Conservation (phyloP, 768 basidiomycete genomes). For the Pleurotus djamor region DNA sequence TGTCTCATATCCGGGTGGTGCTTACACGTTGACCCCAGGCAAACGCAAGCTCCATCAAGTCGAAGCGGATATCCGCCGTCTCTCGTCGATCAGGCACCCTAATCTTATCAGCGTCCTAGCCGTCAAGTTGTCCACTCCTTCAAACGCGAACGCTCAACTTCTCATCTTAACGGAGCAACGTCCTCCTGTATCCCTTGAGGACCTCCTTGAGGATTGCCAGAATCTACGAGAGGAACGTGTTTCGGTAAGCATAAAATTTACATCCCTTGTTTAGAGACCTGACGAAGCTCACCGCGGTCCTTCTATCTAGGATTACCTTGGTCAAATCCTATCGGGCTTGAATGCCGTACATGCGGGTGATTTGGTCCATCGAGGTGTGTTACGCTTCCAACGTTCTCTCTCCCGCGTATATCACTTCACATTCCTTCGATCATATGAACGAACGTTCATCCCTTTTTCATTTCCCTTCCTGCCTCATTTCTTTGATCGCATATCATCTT, state of each 20-base stretch:
- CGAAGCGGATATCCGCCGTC: conserved; percentile 61
- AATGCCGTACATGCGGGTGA: conserved; percentile 63
- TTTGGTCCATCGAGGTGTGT: conserved; percentile 68
- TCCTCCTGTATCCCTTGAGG: conserved; percentile 63
- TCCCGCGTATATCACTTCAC: too few species aligned
- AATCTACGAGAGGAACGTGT: conserved; percentile 72
- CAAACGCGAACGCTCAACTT: conserved; percentile 49
- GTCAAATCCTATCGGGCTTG: conserved; percentile 69
- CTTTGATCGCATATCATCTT: too few species aligned
- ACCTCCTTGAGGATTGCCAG: conserved; percentile 76
- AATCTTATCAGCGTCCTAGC: conserved; percentile 70
- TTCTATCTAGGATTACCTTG: conserved; percentile 63
- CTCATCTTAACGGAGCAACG: conserved; percentile 71
- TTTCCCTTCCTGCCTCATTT: too few species aligned
- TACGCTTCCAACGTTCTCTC: background rate
- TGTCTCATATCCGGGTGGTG: background rate
- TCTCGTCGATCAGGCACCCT: conserved; percentile 56
- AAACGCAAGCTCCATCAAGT: conserved; percentile 69
- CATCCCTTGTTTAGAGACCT: background rate
- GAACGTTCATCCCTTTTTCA: too few species aligned
- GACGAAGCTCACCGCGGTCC: background rate
- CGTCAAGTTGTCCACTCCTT: conserved; percentile 57
- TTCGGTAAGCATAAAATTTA: conserved; percentile 38
- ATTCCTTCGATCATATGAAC: too few species aligned
- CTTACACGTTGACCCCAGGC: conserved; percentile 27